A percentile compares a stretch with the other conserved stretches of the same genome.
phyloP scores from a whole-genome alignment of 345 rosid genomes.

The Pugionium dolabratum region DNA sequence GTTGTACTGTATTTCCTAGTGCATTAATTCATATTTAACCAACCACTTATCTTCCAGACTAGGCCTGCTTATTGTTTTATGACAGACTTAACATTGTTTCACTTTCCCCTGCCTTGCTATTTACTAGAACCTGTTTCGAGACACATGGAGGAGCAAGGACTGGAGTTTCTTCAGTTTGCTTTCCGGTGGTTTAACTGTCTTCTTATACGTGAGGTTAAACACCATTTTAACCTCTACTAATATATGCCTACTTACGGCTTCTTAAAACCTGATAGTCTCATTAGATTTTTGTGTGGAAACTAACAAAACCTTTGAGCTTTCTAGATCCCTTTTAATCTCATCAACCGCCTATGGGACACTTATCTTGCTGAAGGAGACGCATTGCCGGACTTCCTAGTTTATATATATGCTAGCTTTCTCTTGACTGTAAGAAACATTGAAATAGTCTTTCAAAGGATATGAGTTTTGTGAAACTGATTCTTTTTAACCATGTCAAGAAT shows the following conservation, averaged over 20 bases:
- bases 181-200: conserved; percentile 99
- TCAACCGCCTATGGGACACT: conserved; percentile 95
- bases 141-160: conserved; percentile 98
- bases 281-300: not conserved
- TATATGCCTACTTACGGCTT: not conserved
- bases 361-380: conserved; percentile 99
- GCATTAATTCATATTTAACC: not conserved
- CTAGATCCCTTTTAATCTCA: conserved; percentile 87
- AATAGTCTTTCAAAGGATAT: no score
- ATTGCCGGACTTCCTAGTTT: conserved; percentile 92
- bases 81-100: conserved; percentile 21
- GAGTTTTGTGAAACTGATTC: no score
- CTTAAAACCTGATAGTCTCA: not conserved
- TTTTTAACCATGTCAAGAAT: not conserved
- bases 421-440: conserved; percentile 63
- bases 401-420: conserved; percentile 94
- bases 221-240: not conserved
- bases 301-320: conserved; percentile 32
- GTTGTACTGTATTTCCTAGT: conserved; percentile 25
- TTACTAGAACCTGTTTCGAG: conserved; percentile 85
- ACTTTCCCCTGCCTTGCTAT: conserved; percentile 24
- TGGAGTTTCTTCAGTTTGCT: conserved; percentile 96
- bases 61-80: conserved; percentile 1
- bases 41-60: not conserved
- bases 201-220: conserved; percentile 82